phyloP scores from a whole-genome alignment of 2,329 filamentous ascomycete species.

The Pestalotiopsis fici region DNA sequence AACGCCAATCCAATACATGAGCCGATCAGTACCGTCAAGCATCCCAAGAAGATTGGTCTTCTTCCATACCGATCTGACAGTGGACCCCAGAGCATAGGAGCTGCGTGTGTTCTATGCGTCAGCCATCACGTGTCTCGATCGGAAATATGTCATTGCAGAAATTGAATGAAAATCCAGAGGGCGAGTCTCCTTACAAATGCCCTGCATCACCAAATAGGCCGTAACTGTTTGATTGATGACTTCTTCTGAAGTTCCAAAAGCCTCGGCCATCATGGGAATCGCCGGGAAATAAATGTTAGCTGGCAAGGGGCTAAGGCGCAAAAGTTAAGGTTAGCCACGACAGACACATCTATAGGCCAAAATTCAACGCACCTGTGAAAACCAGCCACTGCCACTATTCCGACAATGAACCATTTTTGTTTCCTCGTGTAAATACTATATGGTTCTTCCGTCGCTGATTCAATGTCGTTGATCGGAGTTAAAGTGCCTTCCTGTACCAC shows the following conservation, averaged over 20 bases:
- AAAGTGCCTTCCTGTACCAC: neutral
- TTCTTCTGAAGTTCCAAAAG: constrained; percentile 30
- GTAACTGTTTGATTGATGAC: constrained; percentile 33
- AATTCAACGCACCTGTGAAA: constrained; percentile 9
- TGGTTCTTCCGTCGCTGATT: neutral
- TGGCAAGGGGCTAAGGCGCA: constrained; percentile 26
- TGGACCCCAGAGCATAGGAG: constrained; percentile 36
- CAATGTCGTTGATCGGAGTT: neutral
- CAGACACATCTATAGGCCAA: rapidly evolving
- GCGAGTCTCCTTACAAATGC: constrained; percentile 14
- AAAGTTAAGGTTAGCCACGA: neutral
- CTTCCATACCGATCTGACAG: constrained; percentile 33
- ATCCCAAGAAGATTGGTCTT: constrained; percentile 28
- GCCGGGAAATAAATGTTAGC: constrained; percentile 36
- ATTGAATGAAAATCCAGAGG: neutral
- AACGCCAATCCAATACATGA: constrained; percentile 32
- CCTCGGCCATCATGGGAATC: constrained; percentile 26
- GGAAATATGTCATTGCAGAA: neutral
- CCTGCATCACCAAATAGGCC: constrained; percentile 32
- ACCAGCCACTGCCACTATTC: constrained; percentile 25
- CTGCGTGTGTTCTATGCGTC: neutral
- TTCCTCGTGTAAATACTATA: constrained; percentile 24
- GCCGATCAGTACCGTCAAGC: constrained; percentile 29
- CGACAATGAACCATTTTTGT: constrained; percentile 27
- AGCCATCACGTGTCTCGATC: neutral